Conservation (phyloP, 345 rosid genomes). For the Murraya paniculata region DNA sequence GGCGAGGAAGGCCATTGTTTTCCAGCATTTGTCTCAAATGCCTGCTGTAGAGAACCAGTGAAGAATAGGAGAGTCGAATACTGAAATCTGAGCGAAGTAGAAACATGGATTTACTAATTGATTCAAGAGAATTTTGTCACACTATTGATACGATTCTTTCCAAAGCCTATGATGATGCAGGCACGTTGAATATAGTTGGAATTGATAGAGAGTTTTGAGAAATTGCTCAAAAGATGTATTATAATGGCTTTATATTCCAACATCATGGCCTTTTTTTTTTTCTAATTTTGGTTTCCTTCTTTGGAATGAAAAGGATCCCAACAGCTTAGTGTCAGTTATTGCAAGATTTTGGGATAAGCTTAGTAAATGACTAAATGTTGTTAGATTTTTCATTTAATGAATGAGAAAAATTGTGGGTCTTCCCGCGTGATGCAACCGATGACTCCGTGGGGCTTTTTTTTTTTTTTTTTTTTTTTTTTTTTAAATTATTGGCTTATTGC, state of each 20-base stretch:
- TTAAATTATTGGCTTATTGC: too few relatives aligned
- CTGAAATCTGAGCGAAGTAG: neutral
- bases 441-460: too few relatives aligned
- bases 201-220: constrained; percentile 3
- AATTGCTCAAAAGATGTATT: neutral
- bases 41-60: neutral
- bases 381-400: neutral
- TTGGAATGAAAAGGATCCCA: neutral
- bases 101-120: neutral
- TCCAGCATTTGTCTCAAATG: constrained; percentile 9
- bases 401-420: neutral
- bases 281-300: neutral
- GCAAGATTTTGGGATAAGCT: neutral
- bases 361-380: neutral
- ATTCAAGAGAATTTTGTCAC: neutral
- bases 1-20: constrained; percentile 8
- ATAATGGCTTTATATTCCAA: neutral
- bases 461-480: too few relatives aligned
- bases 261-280: neutral
- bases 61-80: neutral
- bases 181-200: neutral
- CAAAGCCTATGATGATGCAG: neutral
- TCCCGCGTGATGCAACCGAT: neutral
- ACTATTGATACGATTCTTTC: neutral
- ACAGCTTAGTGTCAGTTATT: neutral